Evolutionary conservation across 78 protist species (phyloP), one percentile per base, ranked within the genome.

Genomic region (Polysphondylium violaceum): DNA sequence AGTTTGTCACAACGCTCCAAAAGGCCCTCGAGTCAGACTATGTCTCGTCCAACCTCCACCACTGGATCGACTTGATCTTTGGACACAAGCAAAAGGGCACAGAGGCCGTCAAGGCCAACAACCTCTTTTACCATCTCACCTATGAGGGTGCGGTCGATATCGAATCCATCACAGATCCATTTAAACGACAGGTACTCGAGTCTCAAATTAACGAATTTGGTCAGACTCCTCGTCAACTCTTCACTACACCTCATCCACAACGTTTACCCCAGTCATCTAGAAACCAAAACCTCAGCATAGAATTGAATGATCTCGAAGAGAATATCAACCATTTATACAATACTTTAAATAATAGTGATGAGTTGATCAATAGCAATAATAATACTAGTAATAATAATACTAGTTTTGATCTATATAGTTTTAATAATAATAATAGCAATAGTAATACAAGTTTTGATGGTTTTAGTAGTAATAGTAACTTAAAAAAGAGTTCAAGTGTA

Each of bases 1-100:
- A 93, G 7, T 98, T 98, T 71, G 47, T 94, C 14, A 4, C 33
- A 16, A 43, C 44, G 50, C 17, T 72, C 17, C 56, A 96, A 0
- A 50, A n/a, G 58, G 99, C 99, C 33, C 93, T 98, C 43, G 99
- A 99, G 88, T 69, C 90, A 0, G 96, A 86, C 27, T 88, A 94
- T 67, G 99, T 98, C 7, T 69, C 96, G 2, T 75, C 43, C 8
- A 36, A 87, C 41, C 58, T 99, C 33, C 99, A 98, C 68, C 25
- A 86, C 50, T 99, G 99, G 99, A 97, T 99, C 55, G 99, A 99
- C 63, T 94, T 99, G 31, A 86, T 99, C 38, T 99, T 98, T 56
- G 99, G 99, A 21, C 78, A 68, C 87, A 95, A 95, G 74, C 99
- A 98, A 78, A 44, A 51, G 3, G 98, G 99, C 6, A 94, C 47